These are phyloP conservation scores for Cladosporium sp. DNA, from an alignment of 2,329 filamentous ascomycete genomes.

Conservation along the genomic window DNA sequence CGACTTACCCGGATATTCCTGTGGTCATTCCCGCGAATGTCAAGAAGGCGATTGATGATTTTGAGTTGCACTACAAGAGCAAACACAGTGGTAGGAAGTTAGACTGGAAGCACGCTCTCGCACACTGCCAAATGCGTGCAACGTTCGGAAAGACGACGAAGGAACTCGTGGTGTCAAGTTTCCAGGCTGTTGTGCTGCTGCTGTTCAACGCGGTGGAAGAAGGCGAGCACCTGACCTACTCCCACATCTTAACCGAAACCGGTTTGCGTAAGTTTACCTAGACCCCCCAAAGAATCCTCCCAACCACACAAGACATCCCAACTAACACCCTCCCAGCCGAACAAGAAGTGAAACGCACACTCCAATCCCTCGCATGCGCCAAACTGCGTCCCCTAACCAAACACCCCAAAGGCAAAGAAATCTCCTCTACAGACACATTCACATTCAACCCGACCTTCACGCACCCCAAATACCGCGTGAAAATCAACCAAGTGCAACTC, in stretches of 20 bases:
- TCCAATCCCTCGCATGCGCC: slow-evolving; percentile 92
- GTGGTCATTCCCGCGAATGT: slow-evolving; percentile 75
- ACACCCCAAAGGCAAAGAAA: slow-evolving; percentile 73
- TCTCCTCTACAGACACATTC: slow-evolving; percentile 76
- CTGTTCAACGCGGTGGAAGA: slow-evolving; percentile 74
- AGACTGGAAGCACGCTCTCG: slow-evolving; percentile 89
- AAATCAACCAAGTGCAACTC: slow-evolving; percentile 98
- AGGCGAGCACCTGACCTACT: slow-evolving; percentile 66
- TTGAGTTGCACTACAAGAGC: slow-evolving; percentile 78
- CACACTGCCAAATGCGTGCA: slow-evolving; percentile 81
- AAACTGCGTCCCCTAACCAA: slow-evolving; percentile 82
- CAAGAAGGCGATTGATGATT: slow-evolving; percentile 70
- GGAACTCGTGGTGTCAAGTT: slow-evolving; percentile 85
- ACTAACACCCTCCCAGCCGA: slow-evolving; percentile 49
- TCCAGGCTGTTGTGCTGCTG: slow-evolving; percentile 85
- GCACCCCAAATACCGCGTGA: slow-evolving; percentile 83
- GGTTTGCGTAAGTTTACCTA: slow-evolving; percentile 60
- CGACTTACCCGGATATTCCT: slow-evolving; percentile 74
- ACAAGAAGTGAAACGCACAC: slow-evolving; percentile 76
- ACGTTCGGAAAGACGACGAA: slow-evolving; percentile 76
- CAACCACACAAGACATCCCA: slow-evolving; percentile 16
- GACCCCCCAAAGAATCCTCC: neutral
- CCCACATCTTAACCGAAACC: slow-evolving; percentile 69
- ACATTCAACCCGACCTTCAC: slow-evolving; percentile 72
- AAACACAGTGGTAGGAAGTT: slow-evolving; percentile 87